Base-by-base conservation (phyloP, 768 basidiomycete species). In the Mycena albidolilacea region DNA sequence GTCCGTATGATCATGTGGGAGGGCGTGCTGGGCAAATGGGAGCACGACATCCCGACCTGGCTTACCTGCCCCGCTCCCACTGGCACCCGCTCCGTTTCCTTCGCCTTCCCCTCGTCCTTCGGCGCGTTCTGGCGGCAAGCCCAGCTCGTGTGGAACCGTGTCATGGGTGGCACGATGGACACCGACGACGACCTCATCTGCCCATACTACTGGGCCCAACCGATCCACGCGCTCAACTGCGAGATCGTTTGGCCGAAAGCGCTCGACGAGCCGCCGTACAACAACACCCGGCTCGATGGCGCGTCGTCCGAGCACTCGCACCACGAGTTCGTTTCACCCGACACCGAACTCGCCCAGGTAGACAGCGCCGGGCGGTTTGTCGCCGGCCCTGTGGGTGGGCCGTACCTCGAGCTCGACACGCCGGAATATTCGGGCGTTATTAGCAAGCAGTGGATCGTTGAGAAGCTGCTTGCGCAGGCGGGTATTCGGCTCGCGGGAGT, bases 1-100 rank as follows among this genome's bases (percentile, higher is more conserved):
- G 37, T 98, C 71, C 93, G 97, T n/a, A 94, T 92, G 63, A 89
- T 98, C 72, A 88, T 97, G 78, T 91, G 89, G 88, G 95, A 98
- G 80, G 97, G 97, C 60, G 81, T 97, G 37, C 85, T 93, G 41
- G 83, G 87, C 54, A 87, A 89, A 79, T 97, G 93, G 92, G 79
- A 85, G 14, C 80, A 86, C 62, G 90, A 94, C 23, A 74, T 92
- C 14, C 79, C 85, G 3, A 70, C 78, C 9, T 97, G 97, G 97
- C 82, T 95, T 37, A 63, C 75, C 11, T 98, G 97, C 81, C 91
- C 94, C n/a, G n/a, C 48, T n/a, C 8, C 17, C 48, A 50, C 48
- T n/a, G 19, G 17, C 0, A n/a, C 48, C 19, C n/a, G 69, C 67
- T 5, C 77, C 77, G 48, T n/a, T 30, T 41, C 43, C n/a, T 5